Evolutionary conservation across 106 monocot species (phyloP).

Genomic region (Agapanthus africanus): DNA sequence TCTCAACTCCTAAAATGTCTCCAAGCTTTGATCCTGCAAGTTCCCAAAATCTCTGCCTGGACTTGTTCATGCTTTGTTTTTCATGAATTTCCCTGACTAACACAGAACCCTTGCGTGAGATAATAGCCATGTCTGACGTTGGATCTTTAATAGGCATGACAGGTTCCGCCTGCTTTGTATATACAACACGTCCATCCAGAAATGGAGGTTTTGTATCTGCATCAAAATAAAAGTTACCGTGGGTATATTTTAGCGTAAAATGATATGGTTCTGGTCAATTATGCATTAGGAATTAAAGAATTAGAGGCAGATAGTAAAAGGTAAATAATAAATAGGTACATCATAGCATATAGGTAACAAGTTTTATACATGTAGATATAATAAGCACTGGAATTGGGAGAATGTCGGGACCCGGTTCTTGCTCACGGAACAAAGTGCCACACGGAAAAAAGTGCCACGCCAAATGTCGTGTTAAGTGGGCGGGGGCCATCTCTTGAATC

Average conservation of each 20-base stretch:
- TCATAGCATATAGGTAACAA: conserved; percentile 1
- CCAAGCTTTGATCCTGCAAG: conserved; percentile 96
- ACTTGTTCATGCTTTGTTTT: conserved; percentile 97
- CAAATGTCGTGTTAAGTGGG: too few species aligned
- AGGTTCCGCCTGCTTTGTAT: conserved; percentile 91
- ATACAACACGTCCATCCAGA: conserved; percentile 91
- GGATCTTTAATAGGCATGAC: conserved; percentile 97
- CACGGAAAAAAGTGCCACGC: too few species aligned
- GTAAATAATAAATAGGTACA: neutral
- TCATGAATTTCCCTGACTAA: conserved; percentile 94
- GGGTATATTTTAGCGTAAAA: neutral
- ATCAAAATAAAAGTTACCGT: conserved; percentile 5
- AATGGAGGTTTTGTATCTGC: conserved; percentile 96
- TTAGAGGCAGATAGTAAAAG: neutral
- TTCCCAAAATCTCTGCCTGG: conserved; percentile 97
- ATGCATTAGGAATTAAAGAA: neutral
- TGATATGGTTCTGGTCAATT: neutral
- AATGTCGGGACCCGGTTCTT: too few species aligned
- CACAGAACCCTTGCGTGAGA: conserved; percentile 88
- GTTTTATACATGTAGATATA: neutral
- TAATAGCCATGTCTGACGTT: conserved; percentile 99
- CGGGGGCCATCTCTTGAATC: too few species aligned
- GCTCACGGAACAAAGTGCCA: too few species aligned
- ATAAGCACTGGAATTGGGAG: neutral
- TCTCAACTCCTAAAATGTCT: conserved; percentile 88